Evolutionary conservation across 768 basidiomycete species (phyloP), one percentile per base, ranked within the genome.

Genomic region (Multifurca ochricompacta): DNA sequence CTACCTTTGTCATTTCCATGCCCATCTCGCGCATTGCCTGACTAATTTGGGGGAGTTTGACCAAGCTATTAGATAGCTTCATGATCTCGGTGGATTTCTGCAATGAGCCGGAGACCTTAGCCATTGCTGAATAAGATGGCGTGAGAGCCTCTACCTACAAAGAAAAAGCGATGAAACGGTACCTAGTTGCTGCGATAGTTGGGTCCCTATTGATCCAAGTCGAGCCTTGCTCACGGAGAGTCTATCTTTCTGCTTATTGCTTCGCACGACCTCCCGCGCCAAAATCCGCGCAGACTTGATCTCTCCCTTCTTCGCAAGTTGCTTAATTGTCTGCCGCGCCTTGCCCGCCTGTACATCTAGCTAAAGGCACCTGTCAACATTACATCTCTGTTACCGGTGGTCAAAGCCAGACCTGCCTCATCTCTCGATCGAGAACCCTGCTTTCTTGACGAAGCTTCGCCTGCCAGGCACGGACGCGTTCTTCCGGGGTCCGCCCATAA

Each of bases 71-170:
- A n/a, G 93, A 94, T 37, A 94, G 76, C 71, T 88, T 98, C 94
- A 99, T 98, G 58, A 98, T 97, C 68, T 98, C 94, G 1, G 95
- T 93, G 6, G 93, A 96, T 70, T 93, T 96, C 71, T 97, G 95
- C 58, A 99, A 74, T 6, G 94, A 82, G n/a, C 96, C 96, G 8
- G 96, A 97, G 36, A 98, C 91, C 73, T 98, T 99, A 59, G 85
- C 70, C 86, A 97, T 88, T 0, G 96, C 96, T 98, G 61, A 25
- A 55, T 8, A 27, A 10, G 5, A 19, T 40, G 21, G 25, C 32
- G 39, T 51, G 32, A 47, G 56, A 34, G 9, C 7, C 7, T 27
- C 27, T 8, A 25, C 2, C 23, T 54, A 13, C 23, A 19, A 45
- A 41, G 8, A 40, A n/a, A 11, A 5, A 32, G 31, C 16, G 43